Evolutionary conservation across 371 early-diverging fungal genomes (phyloP).

Genomic region (Batkoa obscura): DNA sequence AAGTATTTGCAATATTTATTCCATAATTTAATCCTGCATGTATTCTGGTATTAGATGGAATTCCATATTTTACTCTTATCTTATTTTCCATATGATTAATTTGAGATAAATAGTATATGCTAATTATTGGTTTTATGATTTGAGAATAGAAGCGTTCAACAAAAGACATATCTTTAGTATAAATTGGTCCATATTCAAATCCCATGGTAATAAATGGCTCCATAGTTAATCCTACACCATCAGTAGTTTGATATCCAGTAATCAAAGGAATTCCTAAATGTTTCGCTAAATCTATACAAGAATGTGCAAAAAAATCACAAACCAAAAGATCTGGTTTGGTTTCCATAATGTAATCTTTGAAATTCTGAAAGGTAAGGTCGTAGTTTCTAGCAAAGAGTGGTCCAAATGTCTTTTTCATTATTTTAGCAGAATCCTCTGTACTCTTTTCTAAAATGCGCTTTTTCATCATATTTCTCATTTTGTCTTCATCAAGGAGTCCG

Average conservation of each 20-base stretch:
- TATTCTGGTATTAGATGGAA: not conserved
- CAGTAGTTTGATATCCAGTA: not conserved
- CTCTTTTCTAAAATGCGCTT: too few species aligned
- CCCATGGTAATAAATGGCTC: too few species aligned
- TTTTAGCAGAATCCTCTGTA: too few species aligned
- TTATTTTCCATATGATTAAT: not conserved
- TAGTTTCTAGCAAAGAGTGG: not conserved
- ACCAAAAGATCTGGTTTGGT: constrained; percentile 3
- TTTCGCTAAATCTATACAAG: not conserved
- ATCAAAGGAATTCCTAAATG: not conserved
- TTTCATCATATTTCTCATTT: too few species aligned
- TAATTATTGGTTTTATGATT: too few species aligned
- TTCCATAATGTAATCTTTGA: not conserved
- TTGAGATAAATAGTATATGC: too few species aligned
- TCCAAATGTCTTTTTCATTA: too few species aligned
- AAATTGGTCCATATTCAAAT: too few species aligned
- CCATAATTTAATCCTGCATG: not conserved
- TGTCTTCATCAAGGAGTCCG: too few species aligned
- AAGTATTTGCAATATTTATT: not conserved
- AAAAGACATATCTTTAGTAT: too few species aligned
- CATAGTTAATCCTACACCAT: not conserved
- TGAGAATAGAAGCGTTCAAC: too few species aligned
- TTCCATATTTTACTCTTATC: not conserved
- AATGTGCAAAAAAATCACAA: constrained; percentile 1
- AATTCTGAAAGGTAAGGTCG: not conserved